phyloP scores from a whole-genome alignment of 441 rosid species.

The Bruguiera hainesii region DNA sequence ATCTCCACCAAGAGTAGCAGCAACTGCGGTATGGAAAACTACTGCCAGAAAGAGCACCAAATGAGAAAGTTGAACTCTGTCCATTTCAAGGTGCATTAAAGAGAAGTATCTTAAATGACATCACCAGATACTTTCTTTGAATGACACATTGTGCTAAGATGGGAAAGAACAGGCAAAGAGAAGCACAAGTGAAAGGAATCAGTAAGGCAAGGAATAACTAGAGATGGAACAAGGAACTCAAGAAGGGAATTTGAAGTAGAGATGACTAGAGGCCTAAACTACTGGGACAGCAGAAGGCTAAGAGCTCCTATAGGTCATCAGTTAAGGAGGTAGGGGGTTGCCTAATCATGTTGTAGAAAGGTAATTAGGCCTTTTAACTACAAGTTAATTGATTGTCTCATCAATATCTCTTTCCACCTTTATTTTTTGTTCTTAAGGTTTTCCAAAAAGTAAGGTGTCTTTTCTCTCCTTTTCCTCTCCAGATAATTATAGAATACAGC shows the following conservation, averaged over 20 bases:
- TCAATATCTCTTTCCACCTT: conserved; percentile 10
- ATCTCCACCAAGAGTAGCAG: conserved; percentile 25
- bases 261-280: conserved; percentile 14
- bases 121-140: conserved; percentile 19
- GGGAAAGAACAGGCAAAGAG: conserved; percentile 17
- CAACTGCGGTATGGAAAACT: conserved; percentile 20
- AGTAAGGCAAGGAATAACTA: conserved; percentile 6
- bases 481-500: conserved; percentile 30
- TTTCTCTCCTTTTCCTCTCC: conserved; percentile 5
- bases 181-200: conserved; percentile 16
- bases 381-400: conserved; percentile 10
- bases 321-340: conserved; percentile 9
- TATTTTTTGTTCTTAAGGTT: neutral
- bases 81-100: conserved; percentile 33
- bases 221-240: conserved; percentile 8
- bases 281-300: conserved; percentile 22
- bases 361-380: conserved; percentile 15
- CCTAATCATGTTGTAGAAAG: conserved; percentile 14
- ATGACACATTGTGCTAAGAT: conserved; percentile 12
- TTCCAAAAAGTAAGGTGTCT: conserved; percentile 13
- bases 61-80: conserved; percentile 23
- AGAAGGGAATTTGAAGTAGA: conserved; percentile 22
- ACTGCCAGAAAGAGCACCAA: conserved; percentile 29
- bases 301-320: conserved; percentile 31
- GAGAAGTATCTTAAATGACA: conserved; percentile 16